These are phyloP conservation scores for Styphnolobium japonicum DNA, from an alignment of 306 rosid species.

Conservation along the genomic window DNA sequence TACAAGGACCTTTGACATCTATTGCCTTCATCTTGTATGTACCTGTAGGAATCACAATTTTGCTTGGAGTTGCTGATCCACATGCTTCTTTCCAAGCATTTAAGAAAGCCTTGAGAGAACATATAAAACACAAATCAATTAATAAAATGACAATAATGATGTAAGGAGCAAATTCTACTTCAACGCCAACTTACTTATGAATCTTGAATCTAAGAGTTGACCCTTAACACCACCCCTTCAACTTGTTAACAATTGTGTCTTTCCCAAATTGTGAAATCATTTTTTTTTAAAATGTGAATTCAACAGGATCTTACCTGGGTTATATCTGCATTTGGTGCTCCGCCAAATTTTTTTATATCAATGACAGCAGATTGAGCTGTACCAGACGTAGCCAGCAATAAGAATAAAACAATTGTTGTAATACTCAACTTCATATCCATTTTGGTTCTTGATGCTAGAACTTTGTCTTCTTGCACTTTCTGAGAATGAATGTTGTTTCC, in stretches of 20 bases:
- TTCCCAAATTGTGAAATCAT: no score
- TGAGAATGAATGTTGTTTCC: neutral
- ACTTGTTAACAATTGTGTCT: no score
- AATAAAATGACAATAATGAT: neutral
- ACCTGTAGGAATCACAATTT: conserved; percentile 26
- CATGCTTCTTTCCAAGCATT: conserved; percentile 43
- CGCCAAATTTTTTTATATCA: conserved; percentile 13
- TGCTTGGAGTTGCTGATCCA: conserved; percentile 15
- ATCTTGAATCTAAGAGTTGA: neutral
- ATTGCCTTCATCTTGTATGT: neutral
- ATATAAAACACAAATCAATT: neutral
- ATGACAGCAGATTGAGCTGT: conserved; percentile 4
- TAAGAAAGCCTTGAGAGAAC: conserved; percentile 30
- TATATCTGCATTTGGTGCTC: conserved; percentile 20
- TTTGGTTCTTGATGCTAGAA: neutral
- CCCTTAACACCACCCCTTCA: no score
- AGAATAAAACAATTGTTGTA: neutral
- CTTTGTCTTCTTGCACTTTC: neutral
- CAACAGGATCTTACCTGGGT: neutral
- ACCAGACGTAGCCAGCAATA: neutral
- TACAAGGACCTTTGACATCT: conserved; percentile 41
- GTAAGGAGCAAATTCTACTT: neutral
- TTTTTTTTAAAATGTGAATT: no score
- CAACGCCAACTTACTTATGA: neutral
- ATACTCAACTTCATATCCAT: neutral